Conservation (phyloP, 352 stramenopile genomes). For the Phytophthora sansomeana region DNA sequence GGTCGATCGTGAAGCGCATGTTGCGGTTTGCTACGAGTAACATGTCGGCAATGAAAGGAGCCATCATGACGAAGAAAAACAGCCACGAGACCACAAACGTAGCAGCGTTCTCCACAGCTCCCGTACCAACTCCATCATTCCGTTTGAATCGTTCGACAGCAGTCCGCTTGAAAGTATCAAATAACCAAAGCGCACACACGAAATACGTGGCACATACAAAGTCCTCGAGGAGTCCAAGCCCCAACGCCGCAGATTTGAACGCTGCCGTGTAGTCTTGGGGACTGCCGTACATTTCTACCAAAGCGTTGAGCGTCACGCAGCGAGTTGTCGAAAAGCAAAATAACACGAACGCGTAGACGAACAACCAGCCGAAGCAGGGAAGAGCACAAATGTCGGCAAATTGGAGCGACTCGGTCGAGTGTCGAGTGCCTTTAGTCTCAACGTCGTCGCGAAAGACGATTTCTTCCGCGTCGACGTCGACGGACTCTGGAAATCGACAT, state of each 20-base stretch:
- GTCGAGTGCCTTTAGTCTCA: constrained; percentile 14
- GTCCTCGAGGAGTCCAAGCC: constrained; percentile 36
- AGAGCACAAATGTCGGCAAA: constrained; percentile 8
- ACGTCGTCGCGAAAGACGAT: not conserved
- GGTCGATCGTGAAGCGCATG: constrained; percentile 53
- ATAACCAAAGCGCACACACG: constrained; percentile 25
- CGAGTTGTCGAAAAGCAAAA: constrained; percentile 35
- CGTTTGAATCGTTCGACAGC: not conserved
- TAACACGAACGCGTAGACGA: constrained; percentile 24
- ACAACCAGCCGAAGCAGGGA: constrained; percentile 26
- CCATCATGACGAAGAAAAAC: constrained; percentile 34
- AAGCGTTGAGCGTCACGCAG: constrained; percentile 17
- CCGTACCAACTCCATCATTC: not conserved
- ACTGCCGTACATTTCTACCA: constrained; percentile 30
- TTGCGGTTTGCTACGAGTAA: constrained; percentile 45
- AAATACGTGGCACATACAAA: constrained; percentile 43
- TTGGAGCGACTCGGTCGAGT: not conserved
- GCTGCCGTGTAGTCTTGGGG: constrained; percentile 13
- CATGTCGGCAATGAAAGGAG: constrained; percentile 43
- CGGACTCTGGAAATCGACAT: constrained; percentile 18
- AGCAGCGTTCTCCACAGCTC: not conserved
- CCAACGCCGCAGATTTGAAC: constrained; percentile 24
- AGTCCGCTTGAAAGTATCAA: constrained; percentile 11
- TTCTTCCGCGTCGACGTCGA: not conserved
- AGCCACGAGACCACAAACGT: constrained; percentile 26